phyloP scores from a whole-genome alignment of 1,284 basidiomycete genomes.

The Puccinia coronata region DNA sequence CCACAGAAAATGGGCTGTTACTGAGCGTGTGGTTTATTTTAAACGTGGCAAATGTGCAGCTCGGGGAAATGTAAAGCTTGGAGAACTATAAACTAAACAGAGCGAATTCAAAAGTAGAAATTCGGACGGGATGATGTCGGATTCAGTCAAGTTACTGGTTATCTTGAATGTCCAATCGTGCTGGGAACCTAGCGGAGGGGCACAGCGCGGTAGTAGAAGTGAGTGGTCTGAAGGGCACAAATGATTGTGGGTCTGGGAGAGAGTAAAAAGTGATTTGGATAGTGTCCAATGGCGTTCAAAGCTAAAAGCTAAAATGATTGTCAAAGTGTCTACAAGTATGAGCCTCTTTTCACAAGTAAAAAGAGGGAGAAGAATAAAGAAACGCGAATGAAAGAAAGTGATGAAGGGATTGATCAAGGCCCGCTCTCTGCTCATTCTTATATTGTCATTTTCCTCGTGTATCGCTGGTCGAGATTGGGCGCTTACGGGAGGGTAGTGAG shows the following conservation, averaged over 20 bases:
- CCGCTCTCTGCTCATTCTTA: background rate
- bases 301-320: constrained; percentile 1
- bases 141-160: background rate
- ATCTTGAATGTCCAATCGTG: background rate
- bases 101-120: background rate
- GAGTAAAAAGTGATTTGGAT: background rate
- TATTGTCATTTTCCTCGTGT: background rate
- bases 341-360: background rate
- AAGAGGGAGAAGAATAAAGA: background rate
- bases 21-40: background rate
- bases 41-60: background rate
- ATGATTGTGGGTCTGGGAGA: background rate
- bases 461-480: background rate
- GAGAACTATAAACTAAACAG: background rate
- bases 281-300: background rate
- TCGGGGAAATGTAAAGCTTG: background rate
- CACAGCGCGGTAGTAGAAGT: background rate
- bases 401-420: background rate
- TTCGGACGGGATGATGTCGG: background rate
- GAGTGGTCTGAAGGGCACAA: background rate
- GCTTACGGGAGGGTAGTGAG: background rate
- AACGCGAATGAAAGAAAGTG: constrained; percentile 10
- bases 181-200: background rate
- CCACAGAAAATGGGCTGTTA: background rate
- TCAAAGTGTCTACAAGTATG: background rate